Evolutionary conservation across 192 early-diverging fungal genomes (phyloP), one percentile per base, ranked within the genome.

Genomic region (Phlyctochytrium arcticum): DNA sequence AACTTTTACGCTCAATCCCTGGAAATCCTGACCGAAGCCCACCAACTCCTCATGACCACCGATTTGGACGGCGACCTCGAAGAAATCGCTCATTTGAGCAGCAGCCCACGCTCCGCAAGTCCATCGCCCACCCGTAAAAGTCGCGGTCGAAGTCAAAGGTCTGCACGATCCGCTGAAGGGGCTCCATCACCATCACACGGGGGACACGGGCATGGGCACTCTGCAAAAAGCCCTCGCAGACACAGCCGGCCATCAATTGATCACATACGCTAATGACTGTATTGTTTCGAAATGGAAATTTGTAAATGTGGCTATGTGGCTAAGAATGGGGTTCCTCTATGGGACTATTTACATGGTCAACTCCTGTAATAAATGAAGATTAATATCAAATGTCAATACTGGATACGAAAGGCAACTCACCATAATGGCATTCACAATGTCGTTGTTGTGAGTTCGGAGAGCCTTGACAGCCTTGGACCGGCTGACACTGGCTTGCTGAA

Each of bases 381-480:
- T 17, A 36, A 57, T n/a, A 2, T 9, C 17, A n/a, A 36, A 31
- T 34, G 27, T 5, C 19, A 12, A 19, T 17, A 36, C 17, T 30
- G 17, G 17, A 57, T 19, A 36, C 27, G 35, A n/a, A 5, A 36
- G 15, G n/a, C 15, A 46, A 21, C 29, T 62, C 62, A 76, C 91
- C 94, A 97, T 97, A 81, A 97, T 96, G 61, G 96, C 92, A 74
- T 96, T 95, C 70, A 98, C 89, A 61, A 96, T 89, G 74, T 98
- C 93, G 78, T 85, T 90, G 70, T 83, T 69, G 81, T 89, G 87
- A 59, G 80, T 80, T 48, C 59, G 92, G 68, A 99, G 83, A 32
- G 94, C 95, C 80, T 88, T 89, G 73, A 97, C 81, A 30, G 96
- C 96, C 85, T 92, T 89, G 75, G 80, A 69, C 42, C 95, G 90